Evolutionary conservation across 805 yeast genomes (phyloP).

Genomic region (Kuraishia molischiana): DNA sequence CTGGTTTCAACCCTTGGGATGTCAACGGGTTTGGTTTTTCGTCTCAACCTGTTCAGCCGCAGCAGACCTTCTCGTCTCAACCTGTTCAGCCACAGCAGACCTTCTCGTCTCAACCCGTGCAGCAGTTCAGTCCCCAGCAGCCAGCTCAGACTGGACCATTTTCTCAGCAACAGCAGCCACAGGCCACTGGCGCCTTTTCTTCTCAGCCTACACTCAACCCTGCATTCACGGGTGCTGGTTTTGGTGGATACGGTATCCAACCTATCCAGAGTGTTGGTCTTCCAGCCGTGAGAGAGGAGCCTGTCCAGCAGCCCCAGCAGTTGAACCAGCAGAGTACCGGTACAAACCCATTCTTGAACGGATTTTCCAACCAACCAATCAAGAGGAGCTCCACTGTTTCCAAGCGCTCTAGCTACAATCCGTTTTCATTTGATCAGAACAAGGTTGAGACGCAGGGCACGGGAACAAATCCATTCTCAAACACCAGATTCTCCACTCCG

Average conservation of each 20-base stretch:
- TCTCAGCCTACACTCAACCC: slow-evolving; percentile 13
- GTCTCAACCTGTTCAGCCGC: slow-evolving; percentile 4
- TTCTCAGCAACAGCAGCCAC: background rate
- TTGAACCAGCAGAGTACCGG: background rate
- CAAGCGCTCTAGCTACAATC: background rate
- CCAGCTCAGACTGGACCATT: background rate
- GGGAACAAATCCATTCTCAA: slow-evolving; percentile 17
- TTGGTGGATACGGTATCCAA: slow-evolving; percentile 36
- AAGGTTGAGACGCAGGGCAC: slow-evolving; percentile 1
- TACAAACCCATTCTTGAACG: slow-evolving; percentile 19
- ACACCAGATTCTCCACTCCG: slow-evolving; percentile 11
- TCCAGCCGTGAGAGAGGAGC: background rate
- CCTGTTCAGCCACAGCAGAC: no score
- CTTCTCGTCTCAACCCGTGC: no score
- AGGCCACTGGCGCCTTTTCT: background rate
- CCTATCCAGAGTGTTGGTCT: background rate
- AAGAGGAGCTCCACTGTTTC: slow-evolving; percentile 2
- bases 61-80: slow-evolving; percentile 1
- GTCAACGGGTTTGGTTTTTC: background rate
- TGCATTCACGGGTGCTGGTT: slow-evolving; percentile 46
- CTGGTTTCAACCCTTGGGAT: slow-evolving; percentile 18
- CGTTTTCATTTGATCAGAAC: background rate
- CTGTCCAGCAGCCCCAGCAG: background rate
- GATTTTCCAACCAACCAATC: slow-evolving; percentile 1
- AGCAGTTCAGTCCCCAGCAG: slow-evolving; percentile 2